phyloP scores from a whole-genome alignment of 257 asterid genomes.

The Cruciata laevipes region DNA sequence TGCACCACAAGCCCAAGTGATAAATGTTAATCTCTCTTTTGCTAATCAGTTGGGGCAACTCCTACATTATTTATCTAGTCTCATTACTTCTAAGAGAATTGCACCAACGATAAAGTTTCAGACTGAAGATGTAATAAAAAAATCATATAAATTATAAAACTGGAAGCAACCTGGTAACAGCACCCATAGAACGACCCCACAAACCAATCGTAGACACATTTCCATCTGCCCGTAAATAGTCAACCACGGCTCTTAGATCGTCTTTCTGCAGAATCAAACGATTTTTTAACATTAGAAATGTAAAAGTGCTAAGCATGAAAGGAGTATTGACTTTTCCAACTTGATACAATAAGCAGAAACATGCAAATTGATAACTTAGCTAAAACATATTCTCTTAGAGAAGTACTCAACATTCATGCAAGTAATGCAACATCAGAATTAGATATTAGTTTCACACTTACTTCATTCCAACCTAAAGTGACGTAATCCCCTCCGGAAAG shows the following conservation, averaged over 20 bases:
- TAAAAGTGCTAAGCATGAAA: not conserved
- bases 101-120: not conserved
- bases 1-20: not conserved
- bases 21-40: too few relatives aligned
- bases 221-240: conserved; percentile 70
- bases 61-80: not conserved
- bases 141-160: conserved; percentile 5
- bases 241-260: conserved; percentile 82
- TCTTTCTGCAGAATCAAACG: conserved; percentile 55
- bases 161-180: conserved; percentile 65
- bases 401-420: not conserved
- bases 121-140: not conserved
- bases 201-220: conserved; percentile 79
- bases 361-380: not conserved
- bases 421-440: not conserved
- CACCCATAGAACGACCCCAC: conserved; percentile 99
- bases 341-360: not conserved
- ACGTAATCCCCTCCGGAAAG: conserved; percentile 95
- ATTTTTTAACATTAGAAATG: conserved; percentile 8
- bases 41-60: too few relatives aligned
- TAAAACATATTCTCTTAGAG: not conserved
- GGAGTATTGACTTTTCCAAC: not conserved
- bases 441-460: conserved; percentile 27
- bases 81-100: not conserved
- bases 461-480: conserved; percentile 93